Base-by-base conservation (phyloP, 805 yeast species). In the Metschnikowia aberdeeniae region DNA sequence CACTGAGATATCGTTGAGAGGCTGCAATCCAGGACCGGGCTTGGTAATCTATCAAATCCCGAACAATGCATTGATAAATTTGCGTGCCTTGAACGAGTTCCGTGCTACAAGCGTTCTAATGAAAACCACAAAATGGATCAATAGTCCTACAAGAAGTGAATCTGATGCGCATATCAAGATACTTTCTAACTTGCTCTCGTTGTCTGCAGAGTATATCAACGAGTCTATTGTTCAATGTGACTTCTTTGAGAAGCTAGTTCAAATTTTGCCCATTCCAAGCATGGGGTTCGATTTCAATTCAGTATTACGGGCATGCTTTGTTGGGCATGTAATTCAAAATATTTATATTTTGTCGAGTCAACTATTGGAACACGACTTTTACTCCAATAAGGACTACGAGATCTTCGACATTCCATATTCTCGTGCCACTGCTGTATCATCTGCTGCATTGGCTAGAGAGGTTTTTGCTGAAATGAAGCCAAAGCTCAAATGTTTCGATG, bases 1-100 rank as follows among this genome's bases (percentile, higher is more conserved):
- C 2, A 62, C 78, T 6, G 96, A 88, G 55, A 78, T 86, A 10
- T 66, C 84, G 0, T 59, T 82, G 27, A 68, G 95, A 47, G 87
- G 87, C 0, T 57, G 64, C 1, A 24, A 34, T 9, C 53, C 67
- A 1, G 54, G 60, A 14, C 72, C 72, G 1, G 74, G 75, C 0
- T 51, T 80, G 10, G 57, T 85, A 0, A 64, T 80, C 2, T 70
- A 72, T 34, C 89, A 83, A 45, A 52, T 88, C 3, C 76, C 88
- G 0, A 76, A 80, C 53, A 89, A 84, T 49, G 63, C 75, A 1
- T 53, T 86, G 36, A 71, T 85, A 1, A 74, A 82, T 12, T 61
- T 89, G 45, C 65, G 93, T 45, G 73, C 77, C 3, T 54, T 65
- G 36, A 62, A 62, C 43, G 76, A 72, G 42, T 69, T 69, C 40